phyloP scores from a whole-genome alignment of 352 stramenopile genomes.

The Phytophthora kernoviae region DNA sequence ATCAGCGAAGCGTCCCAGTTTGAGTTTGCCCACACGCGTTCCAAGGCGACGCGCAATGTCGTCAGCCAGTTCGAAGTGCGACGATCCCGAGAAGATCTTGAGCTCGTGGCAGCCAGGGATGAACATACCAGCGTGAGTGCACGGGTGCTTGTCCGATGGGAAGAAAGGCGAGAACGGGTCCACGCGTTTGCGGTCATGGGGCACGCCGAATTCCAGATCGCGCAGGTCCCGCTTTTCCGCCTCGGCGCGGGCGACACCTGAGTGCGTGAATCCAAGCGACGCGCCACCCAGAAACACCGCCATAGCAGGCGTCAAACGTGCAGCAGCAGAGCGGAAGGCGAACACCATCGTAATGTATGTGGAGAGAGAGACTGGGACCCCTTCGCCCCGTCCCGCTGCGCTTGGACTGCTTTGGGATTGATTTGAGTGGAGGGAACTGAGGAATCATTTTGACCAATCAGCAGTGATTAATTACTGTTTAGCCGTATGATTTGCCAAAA shows the following conservation, averaged over 20 bases:
- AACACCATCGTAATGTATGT: conserved; percentile 56
- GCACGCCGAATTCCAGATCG: conserved; percentile 87
- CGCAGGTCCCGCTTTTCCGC: conserved; percentile 78
- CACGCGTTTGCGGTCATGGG: conserved; percentile 87
- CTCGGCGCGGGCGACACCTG: conserved; percentile 39
- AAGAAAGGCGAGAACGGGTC: conserved; percentile 91
- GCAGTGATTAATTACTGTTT: too few relatives aligned
- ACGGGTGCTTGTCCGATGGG: conserved; percentile 90
- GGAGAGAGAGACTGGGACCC: not conserved
- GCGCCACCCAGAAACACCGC: conserved; percentile 64
- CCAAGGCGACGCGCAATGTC: conserved; percentile 89
- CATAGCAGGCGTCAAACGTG: conserved; percentile 46
- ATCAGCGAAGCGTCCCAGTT: conserved; percentile 90
- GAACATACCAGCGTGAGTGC: conserved; percentile 91
- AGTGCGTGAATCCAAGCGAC: conserved; percentile 48
- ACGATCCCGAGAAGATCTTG: conserved; percentile 93
- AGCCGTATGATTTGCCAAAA: too few relatives aligned
- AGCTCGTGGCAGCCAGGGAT: conserved; percentile 92
- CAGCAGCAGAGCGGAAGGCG: conserved; percentile 48
- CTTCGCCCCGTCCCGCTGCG: not conserved
- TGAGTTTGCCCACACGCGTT: conserved; percentile 88
- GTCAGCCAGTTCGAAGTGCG: conserved; percentile 89
- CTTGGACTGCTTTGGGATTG: not conserved
- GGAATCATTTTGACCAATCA: too few relatives aligned
- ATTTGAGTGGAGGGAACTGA: not conserved